These are phyloP conservation scores for Saururus chinensis DNA, from an alignment of 164 flowering plant genomes.

Conservation along the genomic window DNA sequence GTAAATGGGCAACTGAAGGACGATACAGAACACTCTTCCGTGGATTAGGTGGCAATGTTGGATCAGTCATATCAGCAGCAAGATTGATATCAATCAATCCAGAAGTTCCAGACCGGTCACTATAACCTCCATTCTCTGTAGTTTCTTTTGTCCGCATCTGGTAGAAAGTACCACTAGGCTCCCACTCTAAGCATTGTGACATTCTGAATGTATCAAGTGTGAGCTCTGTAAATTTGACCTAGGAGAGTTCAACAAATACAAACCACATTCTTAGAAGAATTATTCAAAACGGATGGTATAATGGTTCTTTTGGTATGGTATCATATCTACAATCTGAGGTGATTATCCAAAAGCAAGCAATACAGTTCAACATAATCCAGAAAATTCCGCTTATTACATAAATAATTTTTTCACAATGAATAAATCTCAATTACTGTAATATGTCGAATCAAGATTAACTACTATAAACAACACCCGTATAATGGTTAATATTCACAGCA, in stretches of 20 bases:
- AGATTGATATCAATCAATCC: constrained; percentile 79
- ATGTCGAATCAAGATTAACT: too few relatives aligned
- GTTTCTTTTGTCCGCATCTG: constrained; percentile 47
- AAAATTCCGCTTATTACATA: too few relatives aligned
- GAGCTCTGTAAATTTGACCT: constrained; percentile 93
- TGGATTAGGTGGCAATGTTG: constrained; percentile 84
- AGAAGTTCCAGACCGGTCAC: constrained; percentile 60
- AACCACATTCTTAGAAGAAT: not conserved
- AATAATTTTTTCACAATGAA: too few relatives aligned
- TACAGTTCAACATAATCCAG: too few relatives aligned
- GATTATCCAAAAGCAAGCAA: too few relatives aligned
- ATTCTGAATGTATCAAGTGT: constrained; percentile 86
- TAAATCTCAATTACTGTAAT: too few relatives aligned
- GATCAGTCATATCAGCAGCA: constrained; percentile 69
- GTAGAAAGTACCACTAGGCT: constrained; percentile 78
- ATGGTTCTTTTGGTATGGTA: too few relatives aligned
- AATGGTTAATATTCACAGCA: too few relatives aligned
- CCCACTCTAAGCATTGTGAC: constrained; percentile 98
- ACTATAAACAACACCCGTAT: too few relatives aligned
- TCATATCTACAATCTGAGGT: too few relatives aligned
- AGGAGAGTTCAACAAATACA: not conserved
- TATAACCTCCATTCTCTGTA: constrained; percentile 39
- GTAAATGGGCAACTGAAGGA: constrained; percentile 70
- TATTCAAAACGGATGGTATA: too few relatives aligned
- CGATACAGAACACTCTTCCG: constrained; percentile 79